A percentile compares a stretch with the other conserved stretches of the same genome.
phyloP scores from a whole-genome alignment of 1,139 yeast species.

The Scheffersomyces cryptocercus region DNA sequence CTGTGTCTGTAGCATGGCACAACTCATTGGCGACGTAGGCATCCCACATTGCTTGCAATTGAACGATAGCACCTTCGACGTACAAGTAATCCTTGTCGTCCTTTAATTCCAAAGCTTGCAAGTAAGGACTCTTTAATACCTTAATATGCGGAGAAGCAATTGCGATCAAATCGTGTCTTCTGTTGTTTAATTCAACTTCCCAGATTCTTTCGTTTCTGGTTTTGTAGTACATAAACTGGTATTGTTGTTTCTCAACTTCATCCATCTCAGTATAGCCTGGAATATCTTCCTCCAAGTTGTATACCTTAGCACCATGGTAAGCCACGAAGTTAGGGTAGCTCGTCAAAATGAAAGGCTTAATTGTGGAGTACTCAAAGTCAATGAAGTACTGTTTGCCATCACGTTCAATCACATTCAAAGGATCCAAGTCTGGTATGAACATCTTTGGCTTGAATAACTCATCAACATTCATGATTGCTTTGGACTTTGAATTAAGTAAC shows the following conservation, averaged over 20 bases:
- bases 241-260: conserved; percentile 75
- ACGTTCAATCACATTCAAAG: conserved; percentile 72
- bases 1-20: conserved; percentile 42
- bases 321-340: conserved; percentile 81
- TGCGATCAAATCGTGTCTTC: conserved; percentile 66
- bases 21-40: conserved; percentile 64
- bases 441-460: conserved; percentile 74
- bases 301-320: conserved; percentile 85
- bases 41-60: conserved; percentile 75
- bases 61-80: conserved; percentile 68
- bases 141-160: conserved; percentile 79
- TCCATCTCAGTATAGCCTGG: conserved; percentile 67
- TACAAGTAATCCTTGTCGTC: conserved; percentile 63
- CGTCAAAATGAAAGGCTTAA: conserved; percentile 79
- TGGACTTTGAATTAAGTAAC: conserved; percentile 52
- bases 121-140: conserved; percentile 63
- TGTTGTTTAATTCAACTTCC: conserved; percentile 73
- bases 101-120: conserved; percentile 66
- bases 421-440: conserved; percentile 82
- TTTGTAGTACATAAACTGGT: conserved; percentile 80
- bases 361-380: conserved; percentile 79
- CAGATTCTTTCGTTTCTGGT: conserved; percentile 90
- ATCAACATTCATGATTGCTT: conserved; percentile 56
- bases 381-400: conserved; percentile 51
- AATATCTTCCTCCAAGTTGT: conserved; percentile 70